Percentiles rank a stretch among this genome's conserved stretches.
Evolutionary conservation across 2,329 filamentous ascomycete species (phyloP).

Genomic region (Chalara sp.): DNA sequence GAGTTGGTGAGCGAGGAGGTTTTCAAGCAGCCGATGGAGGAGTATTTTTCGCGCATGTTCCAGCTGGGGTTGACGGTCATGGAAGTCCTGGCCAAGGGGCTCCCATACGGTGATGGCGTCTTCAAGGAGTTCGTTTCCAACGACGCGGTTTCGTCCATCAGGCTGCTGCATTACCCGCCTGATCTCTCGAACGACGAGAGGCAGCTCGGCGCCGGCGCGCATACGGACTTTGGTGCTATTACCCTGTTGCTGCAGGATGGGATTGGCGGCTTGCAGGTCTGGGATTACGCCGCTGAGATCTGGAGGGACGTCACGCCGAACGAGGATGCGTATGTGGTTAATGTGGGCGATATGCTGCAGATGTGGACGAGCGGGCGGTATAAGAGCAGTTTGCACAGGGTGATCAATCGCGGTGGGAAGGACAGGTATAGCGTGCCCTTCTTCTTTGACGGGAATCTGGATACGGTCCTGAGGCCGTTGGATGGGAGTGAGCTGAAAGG

Average conservation of each 20-base stretch:
- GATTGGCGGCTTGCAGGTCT: conserved; percentile 43
- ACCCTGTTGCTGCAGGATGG: conserved; percentile 46
- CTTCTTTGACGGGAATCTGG: conserved; percentile 47
- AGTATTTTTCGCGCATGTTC: conserved; percentile 34
- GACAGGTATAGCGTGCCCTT: conserved; percentile 49
- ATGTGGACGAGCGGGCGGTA: conserved; percentile 44
- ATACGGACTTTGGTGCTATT: conserved; percentile 47
- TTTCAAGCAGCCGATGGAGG: conserved; percentile 33
- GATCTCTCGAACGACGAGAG: conserved; percentile 25
- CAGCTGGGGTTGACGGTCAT: conserved; percentile 32
- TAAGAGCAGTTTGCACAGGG: conserved; percentile 44
- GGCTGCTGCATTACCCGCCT: conserved; percentile 44
- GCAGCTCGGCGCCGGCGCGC: conserved; percentile 32
- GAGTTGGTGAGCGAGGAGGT: conserved; percentile 24
- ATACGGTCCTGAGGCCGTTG: conserved; percentile 27
- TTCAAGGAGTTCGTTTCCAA: conserved; percentile 36
- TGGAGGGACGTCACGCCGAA: conserved; percentile 39
- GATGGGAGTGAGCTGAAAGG: conserved; percentile 12
- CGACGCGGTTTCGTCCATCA: conserved; percentile 34
- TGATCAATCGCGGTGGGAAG: conserved; percentile 41
- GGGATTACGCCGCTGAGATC: conserved; percentile 32
- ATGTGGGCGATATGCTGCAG: conserved; percentile 41
- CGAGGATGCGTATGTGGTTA: conserved; percentile 41
- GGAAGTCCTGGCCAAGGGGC: conserved; percentile 33
- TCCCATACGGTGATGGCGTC: conserved; percentile 35